Evolutionary conservation across 495 filamentous ascomycete species (phyloP).

Genomic region (Penicillium bovifimosum): DNA sequence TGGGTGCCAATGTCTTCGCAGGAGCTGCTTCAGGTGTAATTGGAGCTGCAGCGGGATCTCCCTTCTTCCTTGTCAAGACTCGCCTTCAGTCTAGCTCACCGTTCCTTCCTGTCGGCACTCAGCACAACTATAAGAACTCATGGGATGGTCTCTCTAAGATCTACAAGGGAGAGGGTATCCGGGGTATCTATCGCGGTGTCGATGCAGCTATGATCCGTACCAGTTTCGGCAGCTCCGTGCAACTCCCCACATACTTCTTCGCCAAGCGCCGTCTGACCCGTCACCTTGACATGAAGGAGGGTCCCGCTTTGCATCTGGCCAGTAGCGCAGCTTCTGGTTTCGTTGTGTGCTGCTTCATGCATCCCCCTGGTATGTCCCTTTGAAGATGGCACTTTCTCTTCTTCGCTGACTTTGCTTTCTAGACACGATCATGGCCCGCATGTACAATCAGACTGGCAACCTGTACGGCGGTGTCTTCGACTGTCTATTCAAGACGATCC

Average conservation of each 20-base stretch:
- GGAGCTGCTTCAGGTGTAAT: slow-evolving; percentile 85
- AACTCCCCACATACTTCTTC: slow-evolving; percentile 97
- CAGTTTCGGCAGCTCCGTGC: slow-evolving; percentile 89
- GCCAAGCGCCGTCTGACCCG: slow-evolving; percentile 79
- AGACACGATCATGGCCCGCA: slow-evolving; percentile 98
- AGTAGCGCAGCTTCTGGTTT: slow-evolving; percentile 90
- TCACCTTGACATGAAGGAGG: slow-evolving; percentile 85
- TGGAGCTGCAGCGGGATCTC: slow-evolving; percentile 84
- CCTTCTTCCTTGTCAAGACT: slow-evolving; percentile 98
- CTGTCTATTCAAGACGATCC: slow-evolving; percentile 84
- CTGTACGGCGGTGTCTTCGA: slow-evolving; percentile 90
- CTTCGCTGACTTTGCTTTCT: slow-evolving; percentile 15
- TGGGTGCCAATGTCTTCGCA: slow-evolving; percentile 87
- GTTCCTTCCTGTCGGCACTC: slow-evolving; percentile 91
- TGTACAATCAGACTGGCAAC: slow-evolving; percentile 99
- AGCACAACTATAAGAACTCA: slow-evolving; percentile 86
- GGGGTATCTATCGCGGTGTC: slow-evolving; percentile 82
- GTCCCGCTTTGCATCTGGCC: slow-evolving; percentile 79
- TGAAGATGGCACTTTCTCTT: not conserved
- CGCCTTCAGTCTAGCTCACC: slow-evolving; percentile 91
- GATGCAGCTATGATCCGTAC: slow-evolving; percentile 95
- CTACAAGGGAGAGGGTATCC: slow-evolving; percentile 66
- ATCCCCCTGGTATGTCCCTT: slow-evolving; percentile 69
- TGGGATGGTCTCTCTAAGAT: slow-evolving; percentile 78
- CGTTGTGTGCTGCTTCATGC: slow-evolving; percentile 97